Conservation (phyloP, 768 basidiomycete genomes). For the Pilatotrama ljubarskyi region DNA sequence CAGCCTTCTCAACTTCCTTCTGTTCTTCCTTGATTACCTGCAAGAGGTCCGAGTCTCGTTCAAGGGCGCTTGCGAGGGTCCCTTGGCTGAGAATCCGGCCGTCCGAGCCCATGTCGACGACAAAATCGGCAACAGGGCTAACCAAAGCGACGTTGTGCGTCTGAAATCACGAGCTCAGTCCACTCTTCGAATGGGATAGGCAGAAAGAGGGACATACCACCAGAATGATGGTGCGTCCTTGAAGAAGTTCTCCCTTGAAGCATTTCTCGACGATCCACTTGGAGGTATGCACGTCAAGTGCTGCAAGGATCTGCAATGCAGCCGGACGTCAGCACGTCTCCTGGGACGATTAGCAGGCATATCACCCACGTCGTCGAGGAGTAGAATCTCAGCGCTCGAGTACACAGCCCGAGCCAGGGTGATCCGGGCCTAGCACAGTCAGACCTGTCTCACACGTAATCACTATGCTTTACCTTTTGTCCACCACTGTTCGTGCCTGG, state of each 20-base stretch:
- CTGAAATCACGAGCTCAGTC: slow-evolving; percentile 22
- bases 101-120: slow-evolving; percentile 51
- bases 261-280: slow-evolving; percentile 45
- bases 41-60: slow-evolving; percentile 35
- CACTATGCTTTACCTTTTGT: slow-evolving; percentile 37
- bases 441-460: neutral
- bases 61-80: slow-evolving; percentile 45
- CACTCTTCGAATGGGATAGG: slow-evolving; percentile 25
- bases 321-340: no score
- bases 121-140: slow-evolving; percentile 49
- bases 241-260: slow-evolving; percentile 43
- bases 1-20: slow-evolving; percentile 22
- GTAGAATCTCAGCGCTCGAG: slow-evolving; percentile 35
- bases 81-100: slow-evolving; percentile 52
- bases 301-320: slow-evolving; percentile 38
- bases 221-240: slow-evolving; percentile 46
- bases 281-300: slow-evolving; percentile 51
- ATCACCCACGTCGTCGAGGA: slow-evolving; percentile 40
- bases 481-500: slow-evolving; percentile 35
- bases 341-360: neutral
- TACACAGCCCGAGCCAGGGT: slow-evolving; percentile 44
- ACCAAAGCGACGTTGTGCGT: slow-evolving; percentile 54
- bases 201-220: slow-evolving; percentile 36
- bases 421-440: slow-evolving; percentile 33
- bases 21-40: slow-evolving; percentile 25